These are phyloP conservation scores for Pelargonium cotyledonis DNA, from an alignment of 441 rosid species.

Conservation along the genomic window DNA sequence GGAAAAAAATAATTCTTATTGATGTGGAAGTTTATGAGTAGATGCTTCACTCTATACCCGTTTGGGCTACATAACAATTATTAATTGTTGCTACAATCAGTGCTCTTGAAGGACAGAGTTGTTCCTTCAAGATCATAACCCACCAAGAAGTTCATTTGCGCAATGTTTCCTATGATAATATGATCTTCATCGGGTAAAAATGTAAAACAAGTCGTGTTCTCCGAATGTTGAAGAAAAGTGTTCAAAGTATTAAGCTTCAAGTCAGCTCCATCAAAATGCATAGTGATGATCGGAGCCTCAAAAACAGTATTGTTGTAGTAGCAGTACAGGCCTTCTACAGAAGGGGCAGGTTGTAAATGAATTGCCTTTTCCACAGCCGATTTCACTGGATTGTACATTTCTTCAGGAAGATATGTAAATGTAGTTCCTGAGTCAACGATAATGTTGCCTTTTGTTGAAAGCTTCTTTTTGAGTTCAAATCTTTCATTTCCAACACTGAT, in stretches of 20 bases:
- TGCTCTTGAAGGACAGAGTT: neutral
- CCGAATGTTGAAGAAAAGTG: conserved; percentile 19
- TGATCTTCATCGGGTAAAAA: neutral
- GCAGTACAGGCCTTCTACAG: conserved; percentile 23
- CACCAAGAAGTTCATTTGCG: neutral
- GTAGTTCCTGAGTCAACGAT: conserved; percentile 52
- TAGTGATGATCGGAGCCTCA: conserved; percentile 27
- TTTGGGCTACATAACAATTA: too few species aligned
- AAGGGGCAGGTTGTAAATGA: neutral
- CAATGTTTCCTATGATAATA: neutral
- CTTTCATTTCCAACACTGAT: conserved; percentile 30
- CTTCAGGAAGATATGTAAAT: conserved; percentile 23
- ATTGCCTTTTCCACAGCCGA: conserved; percentile 22
- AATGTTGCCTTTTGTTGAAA: conserved; percentile 22
- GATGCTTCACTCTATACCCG: conserved; percentile 24
- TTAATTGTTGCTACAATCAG: neutral
- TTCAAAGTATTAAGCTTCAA: conserved; percentile 21
- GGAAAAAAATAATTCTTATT: too few species aligned
- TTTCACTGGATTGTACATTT: conserved; percentile 20
- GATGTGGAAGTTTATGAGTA: conserved; percentile 28
- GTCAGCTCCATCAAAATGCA: conserved; percentile 41
- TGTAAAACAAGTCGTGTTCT: neutral
- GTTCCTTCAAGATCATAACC: neutral
- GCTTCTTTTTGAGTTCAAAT: neutral
- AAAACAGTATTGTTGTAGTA: conserved; percentile 6